These are phyloP conservation scores for Sarcodon aspratus DNA, from an alignment of 768 basidiomycete genomes.

Conservation along the genomic window DNA sequence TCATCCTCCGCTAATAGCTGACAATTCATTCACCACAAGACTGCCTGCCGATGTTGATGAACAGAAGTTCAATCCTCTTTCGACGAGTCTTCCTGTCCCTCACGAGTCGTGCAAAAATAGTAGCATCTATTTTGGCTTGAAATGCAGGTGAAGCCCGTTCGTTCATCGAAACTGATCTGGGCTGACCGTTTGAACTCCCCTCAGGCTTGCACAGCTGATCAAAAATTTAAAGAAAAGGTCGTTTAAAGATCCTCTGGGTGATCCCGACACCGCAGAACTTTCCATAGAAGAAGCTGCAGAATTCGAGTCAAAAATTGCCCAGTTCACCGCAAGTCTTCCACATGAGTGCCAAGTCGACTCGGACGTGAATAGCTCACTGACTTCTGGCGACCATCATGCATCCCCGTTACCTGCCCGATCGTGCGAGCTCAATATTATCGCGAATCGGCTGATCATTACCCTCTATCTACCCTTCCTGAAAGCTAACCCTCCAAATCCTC, in stretches of 20 bases:
- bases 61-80: conserved; percentile 34
- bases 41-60: conserved; percentile 50
- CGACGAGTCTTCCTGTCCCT: conserved; percentile 31
- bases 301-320: conserved; percentile 44
- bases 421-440: conserved; percentile 49
- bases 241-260: conserved; percentile 22
- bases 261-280: conserved; percentile 19
- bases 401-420: conserved; percentile 36
- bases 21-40: conserved; percentile 41
- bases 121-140: conserved; percentile 40
- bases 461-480: conserved; percentile 58
- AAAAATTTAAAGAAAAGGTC: conserved; percentile 47
- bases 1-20: conserved; percentile 47
- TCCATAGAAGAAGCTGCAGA: conserved; percentile 52
- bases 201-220: conserved; percentile 51
- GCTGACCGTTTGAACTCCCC: neutral
- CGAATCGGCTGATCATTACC: conserved; percentile 50
- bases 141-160: conserved; percentile 43
- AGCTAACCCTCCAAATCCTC: conserved; percentile 18
- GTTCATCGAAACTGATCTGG: neutral
- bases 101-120: conserved; percentile 17
- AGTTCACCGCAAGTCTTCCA: conserved; percentile 44
- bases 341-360: conserved; percentile 31
- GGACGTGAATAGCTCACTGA: conserved; percentile 17
- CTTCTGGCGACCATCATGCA: conserved; percentile 14